These are phyloP conservation scores for Periglandula ipomoeae DNA, from an alignment of 2,329 filamentous ascomycete species.

Conservation along the genomic window DNA sequence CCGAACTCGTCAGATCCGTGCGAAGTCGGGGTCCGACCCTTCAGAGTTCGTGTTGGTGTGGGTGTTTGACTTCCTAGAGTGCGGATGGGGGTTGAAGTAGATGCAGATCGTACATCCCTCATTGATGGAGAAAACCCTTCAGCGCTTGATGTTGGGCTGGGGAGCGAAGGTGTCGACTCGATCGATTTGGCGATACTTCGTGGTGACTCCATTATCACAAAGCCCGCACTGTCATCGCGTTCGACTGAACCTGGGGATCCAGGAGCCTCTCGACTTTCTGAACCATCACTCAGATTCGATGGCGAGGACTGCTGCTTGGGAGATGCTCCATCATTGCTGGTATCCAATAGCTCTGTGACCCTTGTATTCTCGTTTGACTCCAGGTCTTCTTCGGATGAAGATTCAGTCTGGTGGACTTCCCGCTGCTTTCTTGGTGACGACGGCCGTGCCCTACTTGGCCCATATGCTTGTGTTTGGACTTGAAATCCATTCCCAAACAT, in stretches of 20 bases:
- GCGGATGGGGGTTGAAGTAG: neutral
- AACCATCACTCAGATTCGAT: neutral
- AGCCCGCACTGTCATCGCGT: slow-evolving; percentile 3
- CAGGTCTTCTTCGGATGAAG: neutral
- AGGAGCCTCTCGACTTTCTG: neutral
- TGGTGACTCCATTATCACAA: slow-evolving; percentile 3
- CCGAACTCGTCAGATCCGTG: slow-evolving; percentile 2
- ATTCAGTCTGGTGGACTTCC: neutral
- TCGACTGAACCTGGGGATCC: neutral
- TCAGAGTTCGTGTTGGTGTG: neutral
- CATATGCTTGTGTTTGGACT: slow-evolving; percentile 2
- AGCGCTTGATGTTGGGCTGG: slow-evolving; percentile 2
- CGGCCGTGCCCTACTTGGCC: neutral
- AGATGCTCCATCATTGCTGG: neutral
- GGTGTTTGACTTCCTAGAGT: neutral
- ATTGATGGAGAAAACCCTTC: neutral
- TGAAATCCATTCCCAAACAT: slow-evolving; percentile 5
- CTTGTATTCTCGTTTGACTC: neutral
- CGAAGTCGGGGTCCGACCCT: slow-evolving; percentile 1
- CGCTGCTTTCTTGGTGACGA: neutral
- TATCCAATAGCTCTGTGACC: slow-evolving; percentile 5
- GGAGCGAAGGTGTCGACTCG: slow-evolving; percentile 4
- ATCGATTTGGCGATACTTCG: neutral
- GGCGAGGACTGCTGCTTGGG: neutral
- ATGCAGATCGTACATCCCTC: neutral